Evolutionary conservation across 192 early-diverging fungal species (phyloP).

Genomic region (Dimargaris verticillata): DNA sequence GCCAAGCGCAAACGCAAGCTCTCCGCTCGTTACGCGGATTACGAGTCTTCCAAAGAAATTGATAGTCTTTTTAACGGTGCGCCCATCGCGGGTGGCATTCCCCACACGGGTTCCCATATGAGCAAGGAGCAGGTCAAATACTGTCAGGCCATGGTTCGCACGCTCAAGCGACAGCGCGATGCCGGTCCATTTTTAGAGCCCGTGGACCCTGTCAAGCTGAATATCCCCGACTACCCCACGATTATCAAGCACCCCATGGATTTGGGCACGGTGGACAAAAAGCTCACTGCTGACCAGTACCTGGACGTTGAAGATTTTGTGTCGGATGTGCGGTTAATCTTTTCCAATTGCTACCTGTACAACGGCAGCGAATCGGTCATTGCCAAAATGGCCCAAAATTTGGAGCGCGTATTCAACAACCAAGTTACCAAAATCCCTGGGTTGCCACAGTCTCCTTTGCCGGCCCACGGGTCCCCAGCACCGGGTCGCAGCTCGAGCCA

Average conservation of each 20-base stretch:
- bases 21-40: constrained; percentile 1
- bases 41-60: not conserved
- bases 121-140: constrained; percentile 73
- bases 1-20: not conserved
- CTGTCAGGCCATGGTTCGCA: constrained; percentile 51
- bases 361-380: constrained; percentile 59
- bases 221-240: constrained; percentile 60
- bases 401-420: constrained; percentile 52
- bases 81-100: constrained; percentile 5
- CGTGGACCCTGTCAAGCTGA: constrained; percentile 57
- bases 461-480: not conserved
- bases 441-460: constrained; percentile 29
- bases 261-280: constrained; percentile 52
- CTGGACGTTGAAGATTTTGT: constrained; percentile 43
- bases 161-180: constrained; percentile 64
- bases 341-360: constrained; percentile 64
- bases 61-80: not conserved
- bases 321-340: constrained; percentile 53
- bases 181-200: constrained; percentile 73
- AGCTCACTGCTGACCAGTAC: constrained; percentile 44
- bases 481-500: not conserved
- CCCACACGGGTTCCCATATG: constrained; percentile 28
- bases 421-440: constrained; percentile 53
- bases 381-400: constrained; percentile 45
- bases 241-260: constrained; percentile 70